Base-by-base conservation (phyloP, 345 rosid genomes). In the Linum trigynum region DNA sequence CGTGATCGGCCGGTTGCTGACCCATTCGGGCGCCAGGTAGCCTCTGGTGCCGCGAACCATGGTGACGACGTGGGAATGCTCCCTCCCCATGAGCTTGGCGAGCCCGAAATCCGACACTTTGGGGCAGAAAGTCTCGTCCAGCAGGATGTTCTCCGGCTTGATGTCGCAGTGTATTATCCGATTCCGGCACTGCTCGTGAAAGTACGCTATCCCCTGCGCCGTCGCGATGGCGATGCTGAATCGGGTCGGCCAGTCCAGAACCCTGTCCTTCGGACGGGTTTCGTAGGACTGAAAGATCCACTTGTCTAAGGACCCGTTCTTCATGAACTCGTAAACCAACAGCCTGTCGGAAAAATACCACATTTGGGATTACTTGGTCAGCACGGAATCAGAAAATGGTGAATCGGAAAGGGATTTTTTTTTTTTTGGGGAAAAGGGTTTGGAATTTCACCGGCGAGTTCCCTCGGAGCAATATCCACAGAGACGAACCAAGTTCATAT, bases 371-470 rank as follows among this genome's bases (percentile, higher is more conserved):
- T 57, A 12, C 39, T 39, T 4, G 37, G 35, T 11, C 15, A 5
- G 5, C 7, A 17, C 1, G 16, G 45, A 3, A 38, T 38, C 11
- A 16, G 38, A 8, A 16, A 14, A 8, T 7, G 1, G 37, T 4
- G 53, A 0, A 16, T 38, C 14, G 1, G 37, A 5, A 6, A 10
- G 55, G 14, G 11, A 0, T 15, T 1, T 5, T 7, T 15, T 1
- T 5, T 7, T 1, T 14, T 43, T 55, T 2, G 53, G 12, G 14
- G 48, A 40, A 7, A 61, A 32, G 39, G 48, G 53, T 2, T 11
- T 38, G 39, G 10, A 45, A 53, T 35, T 37, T 14, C 23, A 86
- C 97, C 97, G 83, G 79, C 80, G 77, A 0, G 73, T 62, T 56
- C 77, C 70, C 61, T 69, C 65, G 4, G 77, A 65, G 57, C 77